Conservation (phyloP, 2,329 filamentous ascomycete species). For the Botryotinia globosa region DNA sequence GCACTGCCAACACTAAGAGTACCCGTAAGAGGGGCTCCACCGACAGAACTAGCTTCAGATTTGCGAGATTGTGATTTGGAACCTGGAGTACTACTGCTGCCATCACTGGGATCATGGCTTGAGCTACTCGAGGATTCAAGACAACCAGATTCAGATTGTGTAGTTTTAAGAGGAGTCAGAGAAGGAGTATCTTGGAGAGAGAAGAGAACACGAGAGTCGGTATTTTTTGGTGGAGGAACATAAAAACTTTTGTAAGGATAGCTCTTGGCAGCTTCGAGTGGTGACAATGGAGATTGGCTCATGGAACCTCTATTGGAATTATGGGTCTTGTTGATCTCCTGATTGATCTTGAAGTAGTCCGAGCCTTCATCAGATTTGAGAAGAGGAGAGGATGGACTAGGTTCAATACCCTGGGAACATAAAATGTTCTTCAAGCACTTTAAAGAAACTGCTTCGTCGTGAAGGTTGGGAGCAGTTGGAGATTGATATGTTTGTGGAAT, state of each 20-base stretch:
- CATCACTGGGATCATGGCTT: neutral
- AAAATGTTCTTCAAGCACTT: neutral
- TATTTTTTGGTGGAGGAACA: neutral
- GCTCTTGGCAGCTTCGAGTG: neutral
- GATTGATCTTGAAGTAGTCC: neutral
- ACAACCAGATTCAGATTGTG: neutral
- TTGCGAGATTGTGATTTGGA: neutral
- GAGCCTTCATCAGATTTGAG: neutral
- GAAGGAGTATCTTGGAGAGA: slow-evolving; percentile 5
- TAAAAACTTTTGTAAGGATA: neutral
- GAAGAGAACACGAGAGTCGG: neutral
- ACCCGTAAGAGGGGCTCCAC: neutral
- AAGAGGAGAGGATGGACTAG: neutral
- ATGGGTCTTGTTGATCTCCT: neutral
- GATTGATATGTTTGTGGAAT: neutral
- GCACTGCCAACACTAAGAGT: neutral
- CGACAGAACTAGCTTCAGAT: neutral
- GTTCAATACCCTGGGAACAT: neutral
- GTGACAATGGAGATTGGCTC: neutral
- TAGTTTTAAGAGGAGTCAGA: neutral
- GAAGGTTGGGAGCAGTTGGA: neutral
- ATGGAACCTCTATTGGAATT: neutral
- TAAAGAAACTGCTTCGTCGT: neutral
- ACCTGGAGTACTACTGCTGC: no score
- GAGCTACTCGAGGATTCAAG: neutral